Evolutionary conservation across 1,284 basidiomycete genomes (phyloP).

Genomic region (Clitocybe nebularis): DNA sequence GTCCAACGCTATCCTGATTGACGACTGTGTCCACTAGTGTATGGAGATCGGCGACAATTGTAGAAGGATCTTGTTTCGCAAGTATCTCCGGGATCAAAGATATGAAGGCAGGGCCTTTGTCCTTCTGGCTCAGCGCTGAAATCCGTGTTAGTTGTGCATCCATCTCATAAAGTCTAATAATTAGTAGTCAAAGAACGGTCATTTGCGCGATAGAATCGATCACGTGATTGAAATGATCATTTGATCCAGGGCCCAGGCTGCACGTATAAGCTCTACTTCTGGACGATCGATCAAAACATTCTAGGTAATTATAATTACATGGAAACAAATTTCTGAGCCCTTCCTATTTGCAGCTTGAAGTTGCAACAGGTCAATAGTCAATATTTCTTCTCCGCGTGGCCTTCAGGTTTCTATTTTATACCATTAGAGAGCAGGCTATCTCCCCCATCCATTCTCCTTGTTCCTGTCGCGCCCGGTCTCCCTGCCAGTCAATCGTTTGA

Average conservation of each 20-base stretch:
- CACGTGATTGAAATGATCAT: too few relatives aligned
- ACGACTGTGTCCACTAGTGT: conserved; percentile 72
- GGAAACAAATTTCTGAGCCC: not conserved
- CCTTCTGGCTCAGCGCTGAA: conserved; percentile 70
- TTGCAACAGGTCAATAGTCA: not conserved
- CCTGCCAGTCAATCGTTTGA: conserved; percentile 9
- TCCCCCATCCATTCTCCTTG: conserved; percentile 2
- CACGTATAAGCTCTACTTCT: too few relatives aligned
- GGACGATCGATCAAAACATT: too few relatives aligned
- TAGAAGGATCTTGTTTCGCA: conserved; percentile 40
- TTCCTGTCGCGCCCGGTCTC: not conserved
- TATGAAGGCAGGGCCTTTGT: conserved; percentile 76
- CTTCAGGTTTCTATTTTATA: not conserved
- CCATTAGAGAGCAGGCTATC: not conserved
- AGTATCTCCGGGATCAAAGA: conserved; percentile 55
- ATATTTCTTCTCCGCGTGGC: not conserved
- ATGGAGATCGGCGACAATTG: conserved; percentile 54
- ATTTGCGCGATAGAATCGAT: too few relatives aligned
- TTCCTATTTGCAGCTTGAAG: not conserved
- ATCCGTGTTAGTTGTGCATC: conserved; percentile 62
- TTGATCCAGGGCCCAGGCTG: too few relatives aligned
- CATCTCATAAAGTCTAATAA: conserved; percentile 37
- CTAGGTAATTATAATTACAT: too few relatives aligned
- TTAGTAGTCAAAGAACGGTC: too few relatives aligned
- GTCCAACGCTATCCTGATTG: conserved; percentile 73